phyloP scores from a whole-genome alignment of 1,139 yeast species.

The Suhomyces ambrosiae region DNA sequence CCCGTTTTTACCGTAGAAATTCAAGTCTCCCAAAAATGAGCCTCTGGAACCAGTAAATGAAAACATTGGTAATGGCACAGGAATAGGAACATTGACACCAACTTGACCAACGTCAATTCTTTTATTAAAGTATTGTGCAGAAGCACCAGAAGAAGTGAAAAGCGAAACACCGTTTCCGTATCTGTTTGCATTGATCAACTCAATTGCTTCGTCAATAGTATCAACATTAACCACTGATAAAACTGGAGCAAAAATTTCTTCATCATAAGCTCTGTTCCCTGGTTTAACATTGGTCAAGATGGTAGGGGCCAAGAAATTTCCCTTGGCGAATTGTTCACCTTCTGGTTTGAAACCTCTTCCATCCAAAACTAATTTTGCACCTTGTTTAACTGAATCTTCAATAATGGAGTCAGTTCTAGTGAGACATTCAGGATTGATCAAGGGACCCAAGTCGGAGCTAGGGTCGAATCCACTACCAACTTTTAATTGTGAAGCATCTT shows the following conservation, averaged over 20 bases:
- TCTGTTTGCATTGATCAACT: slow-evolving; percentile 60
- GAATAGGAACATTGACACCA: slow-evolving; percentile 80
- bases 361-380: slow-evolving; percentile 62
- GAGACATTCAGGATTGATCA: slow-evolving; percentile 62
- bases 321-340: slow-evolving; percentile 54
- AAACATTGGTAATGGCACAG: slow-evolving; percentile 84
- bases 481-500: slow-evolving; percentile 57
- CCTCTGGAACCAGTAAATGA: slow-evolving; percentile 81
- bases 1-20: slow-evolving; percentile 79
- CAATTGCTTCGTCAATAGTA: slow-evolving; percentile 73
- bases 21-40: slow-evolving; percentile 76
- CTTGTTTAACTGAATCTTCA: slow-evolving; percentile 56
- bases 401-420: slow-evolving; percentile 58
- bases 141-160: slow-evolving; percentile 70
- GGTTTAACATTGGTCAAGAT: slow-evolving; percentile 64
- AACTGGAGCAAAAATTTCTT: slow-evolving; percentile 80
- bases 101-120: slow-evolving; percentile 77
- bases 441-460: slow-evolving; percentile 69
- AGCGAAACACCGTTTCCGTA: slow-evolving; percentile 78
- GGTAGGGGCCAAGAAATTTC: slow-evolving; percentile 78
- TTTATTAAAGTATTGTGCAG: slow-evolving; percentile 70
- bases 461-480: slow-evolving; percentile 71
- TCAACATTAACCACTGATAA: slow-evolving; percentile 64
- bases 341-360: slow-evolving; percentile 58
- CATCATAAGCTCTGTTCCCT: slow-evolving; percentile 72